Base-by-base conservation (phyloP, 1,139 yeast genomes). In the Debaryomyces singareniensis region DNA sequence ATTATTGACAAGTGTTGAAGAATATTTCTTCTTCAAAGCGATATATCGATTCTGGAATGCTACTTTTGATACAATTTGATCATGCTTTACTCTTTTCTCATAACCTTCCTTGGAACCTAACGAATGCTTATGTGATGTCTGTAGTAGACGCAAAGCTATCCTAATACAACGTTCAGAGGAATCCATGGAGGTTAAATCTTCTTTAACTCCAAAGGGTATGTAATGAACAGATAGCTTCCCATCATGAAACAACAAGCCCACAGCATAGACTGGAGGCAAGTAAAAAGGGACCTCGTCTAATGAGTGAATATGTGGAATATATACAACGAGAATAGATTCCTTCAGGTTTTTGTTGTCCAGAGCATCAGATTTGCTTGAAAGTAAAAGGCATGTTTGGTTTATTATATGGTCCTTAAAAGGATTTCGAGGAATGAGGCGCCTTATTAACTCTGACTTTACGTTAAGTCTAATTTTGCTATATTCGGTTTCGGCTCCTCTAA, bases 81-180 rank as follows among this genome's bases (percentile, higher is more conserved):
- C 98, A 53, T 89, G 97, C 40, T 78, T 74, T 1, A 89, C 96
- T 32, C 96, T 68, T 44, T 89, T 89, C 37, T 80, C 79, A 49
- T 89, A 91, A 1, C 97, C 96, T 25, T 72, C 71, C 65, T 76
- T 75, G 2, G 78, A 84, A 9, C 97, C 97, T 20, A 62, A 67
- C 0, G 96, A 82, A 51, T 89, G 97, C 44, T 85, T 86, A 35
- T 63, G 61, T 2, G 95, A 81, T 0, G 96, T 89, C 44, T 80
- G 80, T 7, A 87, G 55, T 27, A 91, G 62, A 40, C 95, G 67
- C 38, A 76, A 72, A 0, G 96, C 95, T 3, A 87, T 89, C 49
- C 98, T 68, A 5, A 83, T 65, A 2, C 82, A 73, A 37, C 97
- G 62, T 35, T 79, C 80, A 0, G 70, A 46, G 2, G 68, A 58